These are phyloP conservation scores for Pseudoturritis turrita DNA, from an alignment of 345 rosid species.

Conservation along the genomic window DNA sequence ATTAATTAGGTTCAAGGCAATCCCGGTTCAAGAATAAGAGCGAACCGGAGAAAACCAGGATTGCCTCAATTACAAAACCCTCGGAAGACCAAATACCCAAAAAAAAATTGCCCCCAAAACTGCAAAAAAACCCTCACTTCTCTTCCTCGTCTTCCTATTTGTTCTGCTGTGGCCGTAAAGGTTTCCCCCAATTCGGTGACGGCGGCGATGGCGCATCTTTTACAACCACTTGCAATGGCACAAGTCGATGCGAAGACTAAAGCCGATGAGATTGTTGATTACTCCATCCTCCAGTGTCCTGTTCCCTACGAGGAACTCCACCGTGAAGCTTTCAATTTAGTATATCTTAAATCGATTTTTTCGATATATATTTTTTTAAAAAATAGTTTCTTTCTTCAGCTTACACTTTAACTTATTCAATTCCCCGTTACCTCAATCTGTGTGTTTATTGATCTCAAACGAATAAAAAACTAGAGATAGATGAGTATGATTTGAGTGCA, in stretches of 20 bases:
- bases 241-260: conserved; percentile 32
- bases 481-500: not conserved
- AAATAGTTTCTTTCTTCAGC: not conserved
- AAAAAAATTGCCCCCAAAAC: conserved; percentile 7
- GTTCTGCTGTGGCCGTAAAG: conserved; percentile 22
- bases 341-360: not conserved
- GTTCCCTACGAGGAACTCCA: conserved; percentile 88
- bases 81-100: conserved; percentile 11
- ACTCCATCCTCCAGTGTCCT: conserved; percentile 78
- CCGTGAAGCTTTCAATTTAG: conserved; percentile 85
- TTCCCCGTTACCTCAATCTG: not conserved
- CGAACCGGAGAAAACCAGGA: conserved; percentile 12
- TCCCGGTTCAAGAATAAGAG: conserved; percentile 4
- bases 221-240: conserved; percentile 36
- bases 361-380: not conserved
- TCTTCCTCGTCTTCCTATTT: not conserved
- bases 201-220: conserved; percentile 52
- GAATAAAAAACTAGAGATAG: not conserved
- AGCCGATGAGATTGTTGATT: conserved; percentile 57
- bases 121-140: conserved; percentile 17
- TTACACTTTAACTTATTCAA: not conserved
- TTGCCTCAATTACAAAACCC: conserved; percentile 26
- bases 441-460: conserved; percentile 1
- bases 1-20: too few species aligned
- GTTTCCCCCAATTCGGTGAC: not conserved